Base-by-base conservation (phyloP, 2,329 filamentous ascomycete species). In the Dryadomyces quercus-mongolicae region DNA sequence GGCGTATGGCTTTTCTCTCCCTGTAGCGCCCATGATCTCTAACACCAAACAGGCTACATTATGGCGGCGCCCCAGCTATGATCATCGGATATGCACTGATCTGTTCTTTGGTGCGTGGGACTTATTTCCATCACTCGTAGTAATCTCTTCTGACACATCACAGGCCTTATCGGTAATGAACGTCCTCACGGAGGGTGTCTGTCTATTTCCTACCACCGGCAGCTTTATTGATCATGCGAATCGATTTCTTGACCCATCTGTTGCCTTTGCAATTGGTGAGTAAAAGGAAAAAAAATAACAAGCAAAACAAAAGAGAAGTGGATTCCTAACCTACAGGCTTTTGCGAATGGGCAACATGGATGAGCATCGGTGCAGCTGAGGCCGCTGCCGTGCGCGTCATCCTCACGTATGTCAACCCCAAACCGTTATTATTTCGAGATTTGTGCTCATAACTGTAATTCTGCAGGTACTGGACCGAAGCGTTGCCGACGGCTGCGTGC, bases 181-280 rank as follows among this genome's bases (percentile, higher is more conserved):
- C 22, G 50, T 52, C 21, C n/a, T 52, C 22, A 34, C 50, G 5
- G 50, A 52, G 25, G 34, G n/a, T 20, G n/a, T 20, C 16, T 49
- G 50, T 42, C 25, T 52, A 42, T 46, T 52, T 52, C 50, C 50
- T 16, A 52, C 50, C 7, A 45, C 50, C 2, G 50, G 50, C 22
- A 44, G 40, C n/a, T 52, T 52, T 38, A 52, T 52, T 16, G 50
- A 52, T n/a, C 50, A 52, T 34, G 50, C 50, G 3, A 42, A 40
- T 16, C 50, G 50, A 4, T 52, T 52, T 21, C 16, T 46, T 36
- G 50, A 52, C 36, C 50, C 50, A 16, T 31, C 50, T 6, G 4
- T 18, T 20, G 50, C 18, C 3, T 52, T 52, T 38, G 42, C 50
- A 10, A 52, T 52, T 34, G 42, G 50, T 52, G 20, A n/a, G 42